These are phyloP conservation scores for Pseudocohnilembus persalinus DNA, from an alignment of 169 alveolate genomes.

Conservation along the genomic window DNA sequence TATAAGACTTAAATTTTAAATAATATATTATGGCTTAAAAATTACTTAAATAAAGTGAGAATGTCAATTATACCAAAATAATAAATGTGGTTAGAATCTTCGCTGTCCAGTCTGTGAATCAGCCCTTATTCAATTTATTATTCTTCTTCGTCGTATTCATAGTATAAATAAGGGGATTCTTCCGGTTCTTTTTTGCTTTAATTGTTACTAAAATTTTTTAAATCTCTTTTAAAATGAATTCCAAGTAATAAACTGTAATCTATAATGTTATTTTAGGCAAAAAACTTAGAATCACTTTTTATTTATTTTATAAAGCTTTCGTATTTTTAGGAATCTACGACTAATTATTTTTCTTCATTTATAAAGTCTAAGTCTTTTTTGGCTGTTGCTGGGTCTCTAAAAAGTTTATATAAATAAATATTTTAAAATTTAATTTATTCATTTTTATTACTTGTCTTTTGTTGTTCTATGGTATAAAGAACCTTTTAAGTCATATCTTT, in stretches of 20 bases:
- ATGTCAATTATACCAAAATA: constrained; percentile 65
- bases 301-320: constrained; percentile 56
- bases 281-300: constrained; percentile 69
- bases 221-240: constrained; percentile 49
- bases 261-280: constrained; percentile 68
- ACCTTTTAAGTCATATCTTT: constrained; percentile 85
- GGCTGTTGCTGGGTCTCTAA: constrained; percentile 56
- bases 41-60: constrained; percentile 42
- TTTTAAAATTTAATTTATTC: background rate
- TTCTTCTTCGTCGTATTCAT: constrained; percentile 25
- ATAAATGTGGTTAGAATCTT: constrained; percentile 41
- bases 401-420: constrained; percentile 8
- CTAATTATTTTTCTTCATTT: constrained; percentile 46
- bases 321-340: constrained; percentile 52
- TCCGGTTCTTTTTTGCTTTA: constrained; percentile 1
- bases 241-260: constrained; percentile 86
- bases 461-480: constrained; percentile 77
- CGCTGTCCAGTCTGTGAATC: constrained; percentile 41
- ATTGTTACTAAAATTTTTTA: background rate
- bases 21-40: background rate
- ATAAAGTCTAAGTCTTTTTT: constrained; percentile 80
- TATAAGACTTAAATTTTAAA: background rate
- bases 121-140: constrained; percentile 48
- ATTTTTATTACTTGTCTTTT: constrained; percentile 3
- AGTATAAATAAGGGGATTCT: background rate